A percentile compares a stretch with the other conserved stretches of the same genome.
phyloP scores from a whole-genome alignment of 2,329 filamentous ascomycete genomes.

The Laburnicola sp. region DNA sequence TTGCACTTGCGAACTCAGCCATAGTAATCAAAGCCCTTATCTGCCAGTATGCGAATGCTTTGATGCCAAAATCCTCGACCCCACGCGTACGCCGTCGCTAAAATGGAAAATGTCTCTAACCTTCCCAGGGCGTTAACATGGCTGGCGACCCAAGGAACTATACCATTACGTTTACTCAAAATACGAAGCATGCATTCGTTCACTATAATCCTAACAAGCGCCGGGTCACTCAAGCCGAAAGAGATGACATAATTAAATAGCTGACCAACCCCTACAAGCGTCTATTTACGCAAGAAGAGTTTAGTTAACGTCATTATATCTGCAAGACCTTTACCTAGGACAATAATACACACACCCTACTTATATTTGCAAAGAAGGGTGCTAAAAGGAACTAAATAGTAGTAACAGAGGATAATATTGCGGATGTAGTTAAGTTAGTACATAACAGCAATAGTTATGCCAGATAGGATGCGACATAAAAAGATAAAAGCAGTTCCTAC shows the following conservation, averaged over 20 bases:
- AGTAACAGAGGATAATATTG: conserved; percentile 1
- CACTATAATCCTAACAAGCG: not conserved
- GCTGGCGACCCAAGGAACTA: no score
- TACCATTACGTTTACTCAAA: no score
- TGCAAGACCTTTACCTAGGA: not conserved
- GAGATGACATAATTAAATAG: not conserved
- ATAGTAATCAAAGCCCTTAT: no score
- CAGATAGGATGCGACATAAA: conserved; percentile 8
- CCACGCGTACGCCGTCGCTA: no score
- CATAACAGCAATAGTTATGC: conserved; percentile 7
- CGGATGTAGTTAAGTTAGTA: not conserved
- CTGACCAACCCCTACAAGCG: not conserved
- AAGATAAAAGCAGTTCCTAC: conserved; percentile 8
- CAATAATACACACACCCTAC: not conserved
- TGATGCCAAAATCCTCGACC: no score
- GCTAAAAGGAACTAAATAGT: not conserved
- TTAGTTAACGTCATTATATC: conserved; percentile 1
- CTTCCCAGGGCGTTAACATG: no score
- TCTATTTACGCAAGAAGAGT: not conserved
- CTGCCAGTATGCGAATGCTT: no score
- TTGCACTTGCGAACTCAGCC: no score
- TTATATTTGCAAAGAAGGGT: not conserved
- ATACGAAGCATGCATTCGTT: no score
- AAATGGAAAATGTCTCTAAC: no score
- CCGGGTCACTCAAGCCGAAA: not conserved